These are phyloP conservation scores for Didymella glomerata DNA, from an alignment of 2,329 filamentous ascomycete species.

Conservation along the genomic window DNA sequence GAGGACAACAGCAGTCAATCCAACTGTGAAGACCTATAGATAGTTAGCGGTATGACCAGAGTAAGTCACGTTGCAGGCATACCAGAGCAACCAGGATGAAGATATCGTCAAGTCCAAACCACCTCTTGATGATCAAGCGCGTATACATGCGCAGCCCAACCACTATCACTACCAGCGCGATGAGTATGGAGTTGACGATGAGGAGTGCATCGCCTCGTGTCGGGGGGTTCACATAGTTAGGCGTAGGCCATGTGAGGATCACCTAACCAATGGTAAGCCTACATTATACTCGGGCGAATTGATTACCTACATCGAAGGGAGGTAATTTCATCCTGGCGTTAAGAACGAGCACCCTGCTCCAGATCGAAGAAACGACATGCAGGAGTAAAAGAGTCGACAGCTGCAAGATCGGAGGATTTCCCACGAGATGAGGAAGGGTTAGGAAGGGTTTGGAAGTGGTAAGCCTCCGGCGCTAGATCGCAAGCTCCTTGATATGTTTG, in stretches of 20 bases:
- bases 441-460: background rate
- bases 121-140: slow-evolving; percentile 52
- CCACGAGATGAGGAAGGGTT: slow-evolving; percentile 5
- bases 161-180: slow-evolving; percentile 47
- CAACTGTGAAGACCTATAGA: slow-evolving; percentile 49
- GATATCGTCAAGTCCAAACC: slow-evolving; percentile 55
- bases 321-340: slow-evolving; percentile 39
- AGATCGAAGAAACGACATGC: slow-evolving; percentile 13
- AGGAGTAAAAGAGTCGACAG: slow-evolving; percentile 14
- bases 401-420: slow-evolving; percentile 6
- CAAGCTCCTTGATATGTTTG: slow-evolving; percentile 16
- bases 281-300: background rate
- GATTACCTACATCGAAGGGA: slow-evolving; percentile 38
- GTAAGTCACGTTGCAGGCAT: slow-evolving; percentile 8
- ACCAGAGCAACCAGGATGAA: slow-evolving; percentile 54
- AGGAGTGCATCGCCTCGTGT: slow-evolving; percentile 53
- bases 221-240: slow-evolving; percentile 52
- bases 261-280: slow-evolving; percentile 23
- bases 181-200: slow-evolving; percentile 52
- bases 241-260: slow-evolving; percentile 49
- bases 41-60: slow-evolving; percentile 10
- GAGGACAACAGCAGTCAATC: slow-evolving; percentile 51
- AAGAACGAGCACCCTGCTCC: slow-evolving; percentile 15
- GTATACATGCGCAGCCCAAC: slow-evolving; percentile 53
- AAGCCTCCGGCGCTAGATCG: slow-evolving; percentile 20